phyloP scores from a whole-genome alignment of 768 basidiomycete genomes.

The Leccinum uliginosum region DNA sequence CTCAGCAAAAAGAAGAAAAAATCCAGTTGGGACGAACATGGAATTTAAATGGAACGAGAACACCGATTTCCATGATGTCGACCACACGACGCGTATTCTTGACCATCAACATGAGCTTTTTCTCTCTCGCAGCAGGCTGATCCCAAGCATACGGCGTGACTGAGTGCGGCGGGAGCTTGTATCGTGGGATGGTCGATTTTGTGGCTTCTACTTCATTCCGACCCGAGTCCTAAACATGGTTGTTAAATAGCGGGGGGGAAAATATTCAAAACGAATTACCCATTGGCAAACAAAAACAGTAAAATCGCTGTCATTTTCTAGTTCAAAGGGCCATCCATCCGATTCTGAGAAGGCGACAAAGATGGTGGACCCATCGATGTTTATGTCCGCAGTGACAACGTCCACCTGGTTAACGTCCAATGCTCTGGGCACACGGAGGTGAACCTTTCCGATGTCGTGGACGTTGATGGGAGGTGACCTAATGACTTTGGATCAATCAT shows the following conservation, averaged over 20 bases:
- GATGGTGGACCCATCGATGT: constrained; percentile 82
- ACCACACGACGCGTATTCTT: constrained; percentile 61
- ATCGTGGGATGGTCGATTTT: constrained; percentile 39
- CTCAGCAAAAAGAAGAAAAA: constrained; percentile 1
- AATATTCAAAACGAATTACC: constrained; percentile 36
- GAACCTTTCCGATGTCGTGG: constrained; percentile 81
- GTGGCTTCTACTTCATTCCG: constrained; percentile 35
- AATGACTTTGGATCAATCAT: constrained; percentile 1
- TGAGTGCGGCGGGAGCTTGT: constrained; percentile 54
- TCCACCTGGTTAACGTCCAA: constrained; percentile 36
- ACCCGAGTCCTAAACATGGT: constrained; percentile 40
- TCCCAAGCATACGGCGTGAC: constrained; percentile 87
- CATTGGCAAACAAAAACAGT: constrained; percentile 67
- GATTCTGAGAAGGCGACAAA: constrained; percentile 69
- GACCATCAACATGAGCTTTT: constrained; percentile 65
- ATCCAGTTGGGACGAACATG: constrained; percentile 40
- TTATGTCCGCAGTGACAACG: constrained; percentile 72
- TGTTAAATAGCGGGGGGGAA: constrained; percentile 8
- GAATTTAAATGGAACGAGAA: constrained; percentile 86
- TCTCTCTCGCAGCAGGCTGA: constrained; percentile 77
- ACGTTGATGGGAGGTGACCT: constrained; percentile 95
- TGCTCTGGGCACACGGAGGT: constrained; percentile 62
- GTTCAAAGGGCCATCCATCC: constrained; percentile 82
- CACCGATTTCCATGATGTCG: constrained; percentile 95
- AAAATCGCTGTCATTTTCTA: constrained; percentile 86